A percentile compares a stretch with the other conserved stretches of the same genome.
Conservation (phyloP, 2,329 filamentous ascomycete species). For the Remersonia thermophila region DNA sequence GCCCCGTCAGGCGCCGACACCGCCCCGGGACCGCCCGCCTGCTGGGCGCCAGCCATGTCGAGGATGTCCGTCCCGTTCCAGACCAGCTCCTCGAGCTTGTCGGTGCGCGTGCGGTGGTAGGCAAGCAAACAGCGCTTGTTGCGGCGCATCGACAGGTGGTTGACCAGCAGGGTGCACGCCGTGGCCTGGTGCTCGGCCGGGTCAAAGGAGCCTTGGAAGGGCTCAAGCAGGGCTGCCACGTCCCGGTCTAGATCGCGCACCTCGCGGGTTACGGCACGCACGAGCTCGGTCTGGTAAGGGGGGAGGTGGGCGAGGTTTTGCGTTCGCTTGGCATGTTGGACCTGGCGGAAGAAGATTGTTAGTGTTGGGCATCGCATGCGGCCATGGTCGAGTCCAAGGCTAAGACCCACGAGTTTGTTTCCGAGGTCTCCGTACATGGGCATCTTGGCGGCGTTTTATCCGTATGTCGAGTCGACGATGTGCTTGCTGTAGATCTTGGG, state of each 20-base stretch:
- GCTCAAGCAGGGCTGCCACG: slow-evolving; percentile 63
- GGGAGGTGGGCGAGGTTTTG: slow-evolving; percentile 77
- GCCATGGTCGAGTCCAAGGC: not conserved
- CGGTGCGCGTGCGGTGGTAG: slow-evolving; percentile 80
- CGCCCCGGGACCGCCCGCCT: slow-evolving; percentile 26
- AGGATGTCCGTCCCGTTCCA: slow-evolving; percentile 82
- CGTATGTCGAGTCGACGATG: slow-evolving; percentile 1
- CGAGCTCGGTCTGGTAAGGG: slow-evolving; percentile 82
- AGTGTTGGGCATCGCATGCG: slow-evolving; percentile 2
- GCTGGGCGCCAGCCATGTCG: slow-evolving; percentile 49
- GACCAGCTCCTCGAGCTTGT: slow-evolving; percentile 86
- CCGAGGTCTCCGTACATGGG: slow-evolving; percentile 79
- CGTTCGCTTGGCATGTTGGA: slow-evolving; percentile 90
- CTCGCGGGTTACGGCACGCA: slow-evolving; percentile 78
- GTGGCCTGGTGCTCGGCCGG: slow-evolving; percentile 70
- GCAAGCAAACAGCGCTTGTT: slow-evolving; percentile 93
- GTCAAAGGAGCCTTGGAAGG: slow-evolving; percentile 76
- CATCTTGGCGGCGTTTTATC: slow-evolving; percentile 9
- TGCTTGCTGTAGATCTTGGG: too few species aligned
- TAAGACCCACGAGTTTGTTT: slow-evolving; percentile 59
- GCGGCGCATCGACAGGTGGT: slow-evolving; percentile 87
- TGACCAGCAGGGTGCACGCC: slow-evolving; percentile 79
- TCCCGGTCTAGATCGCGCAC: slow-evolving; percentile 88
- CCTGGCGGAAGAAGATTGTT: slow-evolving; percentile 36
- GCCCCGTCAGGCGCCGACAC: slow-evolving; percentile 31